phyloP scores from a whole-genome alignment of 225 moss, liverwort and hornwort genomes.

The Marchantia paleacea region DNA sequence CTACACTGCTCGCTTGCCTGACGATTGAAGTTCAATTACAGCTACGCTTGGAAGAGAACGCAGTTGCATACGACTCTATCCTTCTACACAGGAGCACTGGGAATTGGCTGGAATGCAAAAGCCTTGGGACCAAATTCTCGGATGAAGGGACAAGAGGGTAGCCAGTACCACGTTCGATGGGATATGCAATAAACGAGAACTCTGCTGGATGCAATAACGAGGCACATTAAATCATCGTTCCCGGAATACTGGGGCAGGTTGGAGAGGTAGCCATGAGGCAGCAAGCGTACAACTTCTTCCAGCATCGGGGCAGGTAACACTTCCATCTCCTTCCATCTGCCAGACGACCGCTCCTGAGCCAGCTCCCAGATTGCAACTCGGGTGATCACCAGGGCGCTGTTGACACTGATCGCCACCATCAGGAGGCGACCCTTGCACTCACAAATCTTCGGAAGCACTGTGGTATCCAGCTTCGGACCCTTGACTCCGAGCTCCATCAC shows the following conservation, averaged over 20 bases:
- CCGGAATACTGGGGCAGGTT: conserved; percentile 13
- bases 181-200: conserved; percentile 4
- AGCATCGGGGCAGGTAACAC: not conserved
- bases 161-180: conserved; percentile 9
- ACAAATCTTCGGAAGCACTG: conserved; percentile 9
- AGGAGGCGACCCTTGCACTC: conserved; percentile 13
- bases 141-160: not conserved
- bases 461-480: not conserved
- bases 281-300: conserved; percentile 4
- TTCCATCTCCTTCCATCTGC: conserved; percentile 10
- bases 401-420: not conserved
- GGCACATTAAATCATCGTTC: conserved; percentile 4
- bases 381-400: conserved; percentile 9
- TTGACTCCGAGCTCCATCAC: conserved; percentile 3
- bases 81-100: too few relatives aligned
- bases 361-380: conserved; percentile 8
- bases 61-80: too few relatives aligned
- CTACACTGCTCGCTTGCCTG: not conserved
- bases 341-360: not conserved
- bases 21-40: not conserved
- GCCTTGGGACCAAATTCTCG: conserved; percentile 7
- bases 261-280: conserved; percentile 13
- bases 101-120: not conserved
- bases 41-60: not conserved
- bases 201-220: not conserved